Evolutionary conservation across 2,329 filamentous ascomycete species (phyloP).

Genomic region (Sporothrix luriei): DNA sequence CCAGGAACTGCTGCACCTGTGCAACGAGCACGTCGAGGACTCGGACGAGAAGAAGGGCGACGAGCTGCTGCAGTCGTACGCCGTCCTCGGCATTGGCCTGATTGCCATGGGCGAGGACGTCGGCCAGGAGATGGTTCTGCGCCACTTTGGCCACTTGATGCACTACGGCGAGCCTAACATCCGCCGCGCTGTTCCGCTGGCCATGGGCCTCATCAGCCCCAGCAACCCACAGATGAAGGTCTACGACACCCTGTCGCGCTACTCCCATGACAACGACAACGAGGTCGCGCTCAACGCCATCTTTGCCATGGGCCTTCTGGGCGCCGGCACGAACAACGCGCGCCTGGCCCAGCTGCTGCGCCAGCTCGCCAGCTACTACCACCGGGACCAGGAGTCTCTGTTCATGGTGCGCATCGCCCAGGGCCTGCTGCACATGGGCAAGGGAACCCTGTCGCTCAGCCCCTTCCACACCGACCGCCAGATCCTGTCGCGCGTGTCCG

Average conservation of each 20-base stretch:
- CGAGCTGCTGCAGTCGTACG: conserved; percentile 92
- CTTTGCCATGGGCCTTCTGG: conserved; percentile 96
- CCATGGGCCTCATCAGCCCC: conserved; percentile 94
- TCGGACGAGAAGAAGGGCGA: conserved; percentile 93
- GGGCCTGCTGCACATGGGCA: conserved; percentile 97
- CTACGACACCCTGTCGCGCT: conserved; percentile 95
- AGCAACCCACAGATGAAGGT: conserved; percentile 99
- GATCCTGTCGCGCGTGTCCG: conserved; percentile 87
- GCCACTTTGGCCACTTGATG: conserved; percentile 98
- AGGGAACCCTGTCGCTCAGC: conserved; percentile 92
- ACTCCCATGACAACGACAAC: conserved; percentile 98
- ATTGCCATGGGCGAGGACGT: conserved; percentile 99
- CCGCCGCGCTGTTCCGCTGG: conserved; percentile 89
- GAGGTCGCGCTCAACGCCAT: conserved; percentile 98
- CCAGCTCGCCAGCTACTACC: conserved; percentile 97
- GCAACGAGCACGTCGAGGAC: conserved; percentile 95
- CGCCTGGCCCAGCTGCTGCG: conserved; percentile 90
- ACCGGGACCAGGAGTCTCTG: conserved; percentile 90
- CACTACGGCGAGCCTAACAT: conserved; percentile 98
- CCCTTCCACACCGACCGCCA: conserved; percentile 99
- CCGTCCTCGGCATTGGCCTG: conserved; percentile 88
- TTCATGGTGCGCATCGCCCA: conserved; percentile 99
- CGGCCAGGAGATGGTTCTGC: conserved; percentile 97
- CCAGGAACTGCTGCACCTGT: conserved; percentile 95
- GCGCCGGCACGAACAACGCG: conserved; percentile 97